These are phyloP conservation scores for Kodamaea restingae DNA, from an alignment of 805 yeast genomes.

Conservation along the genomic window DNA sequence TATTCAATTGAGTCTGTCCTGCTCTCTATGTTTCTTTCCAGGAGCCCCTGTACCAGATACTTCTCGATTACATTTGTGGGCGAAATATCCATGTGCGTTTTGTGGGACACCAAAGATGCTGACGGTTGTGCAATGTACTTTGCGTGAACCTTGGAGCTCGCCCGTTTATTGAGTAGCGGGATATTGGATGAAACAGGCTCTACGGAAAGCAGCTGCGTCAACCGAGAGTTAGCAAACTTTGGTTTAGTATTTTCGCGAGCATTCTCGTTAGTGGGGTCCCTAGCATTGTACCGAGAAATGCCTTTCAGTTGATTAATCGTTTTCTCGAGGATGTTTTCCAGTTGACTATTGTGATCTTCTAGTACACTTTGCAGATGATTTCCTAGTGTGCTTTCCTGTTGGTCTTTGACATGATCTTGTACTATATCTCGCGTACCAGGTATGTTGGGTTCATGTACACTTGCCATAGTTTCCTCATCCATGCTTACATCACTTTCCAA, in stretches of 20 bases:
- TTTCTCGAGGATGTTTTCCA: too few relatives aligned
- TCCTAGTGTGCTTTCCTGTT: too few relatives aligned
- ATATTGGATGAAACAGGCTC: slow-evolving; percentile 14
- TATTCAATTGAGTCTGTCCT: slow-evolving; percentile 6
- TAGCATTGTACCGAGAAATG: too few relatives aligned
- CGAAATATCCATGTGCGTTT: neutral
- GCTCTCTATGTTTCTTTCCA: slow-evolving; percentile 6
- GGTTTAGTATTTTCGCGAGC: too few relatives aligned
- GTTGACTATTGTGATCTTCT: too few relatives aligned
- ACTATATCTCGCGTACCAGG: too few relatives aligned
- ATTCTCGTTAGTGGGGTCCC: too few relatives aligned
- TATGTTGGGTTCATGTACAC: too few relatives aligned
- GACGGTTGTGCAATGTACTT: slow-evolving; percentile 7
- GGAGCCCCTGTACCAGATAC: neutral
- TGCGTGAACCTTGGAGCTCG: slow-evolving; percentile 22
- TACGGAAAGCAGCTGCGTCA: slow-evolving; percentile 1
- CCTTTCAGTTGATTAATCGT: neutral
- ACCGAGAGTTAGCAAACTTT: neutral
- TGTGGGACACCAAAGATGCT: neutral
- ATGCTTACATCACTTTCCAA: slow-evolving; percentile 30
- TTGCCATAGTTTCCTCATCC: slow-evolving; percentile 17
- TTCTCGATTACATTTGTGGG: slow-evolving; percentile 9
- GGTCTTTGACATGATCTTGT: too few relatives aligned
- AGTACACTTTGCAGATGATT: too few relatives aligned
- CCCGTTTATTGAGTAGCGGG: slow-evolving; percentile 34